A percentile compares a stretch with the other conserved stretches of the same genome.
Evolutionary conservation across 106 monocot species (phyloP).

Genomic region (Xerophyta viscosa): DNA sequence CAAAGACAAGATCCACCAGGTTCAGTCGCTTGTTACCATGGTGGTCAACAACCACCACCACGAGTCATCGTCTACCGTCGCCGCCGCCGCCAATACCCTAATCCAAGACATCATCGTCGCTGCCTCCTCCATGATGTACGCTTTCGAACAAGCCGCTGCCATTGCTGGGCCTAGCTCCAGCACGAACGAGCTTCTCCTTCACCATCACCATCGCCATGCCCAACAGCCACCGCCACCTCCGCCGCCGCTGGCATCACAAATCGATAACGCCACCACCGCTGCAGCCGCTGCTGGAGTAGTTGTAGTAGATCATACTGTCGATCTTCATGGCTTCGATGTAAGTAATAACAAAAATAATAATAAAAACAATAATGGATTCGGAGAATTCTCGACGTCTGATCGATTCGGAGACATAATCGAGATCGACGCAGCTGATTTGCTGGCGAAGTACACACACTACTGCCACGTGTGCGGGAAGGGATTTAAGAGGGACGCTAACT

Average conservation of each 20-base stretch:
- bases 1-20: neutral
- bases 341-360: too few species aligned
- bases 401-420: conserved; percentile 51
- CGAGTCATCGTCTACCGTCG: neutral
- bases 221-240: neutral
- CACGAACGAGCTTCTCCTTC: neutral
- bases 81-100: conserved; percentile 18
- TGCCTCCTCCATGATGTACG: conserved; percentile 52
- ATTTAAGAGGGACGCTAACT: conserved; percentile 70
- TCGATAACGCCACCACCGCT: too few species aligned
- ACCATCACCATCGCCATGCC: neutral
- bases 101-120: conserved; percentile 43
- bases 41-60: neutral
- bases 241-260: too few species aligned
- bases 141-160: conserved; percentile 30
- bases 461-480: conserved; percentile 76
- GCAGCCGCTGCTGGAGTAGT: too few species aligned
- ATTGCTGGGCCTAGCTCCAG: neutral
- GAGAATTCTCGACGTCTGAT: neutral
- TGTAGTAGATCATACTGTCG: neutral
- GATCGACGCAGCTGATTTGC: conserved; percentile 37
- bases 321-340: neutral
- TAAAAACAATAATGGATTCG: neutral
- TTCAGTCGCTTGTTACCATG: conserved; percentile 3
- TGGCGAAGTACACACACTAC: conserved; percentile 64